Evolutionary conservation across 495 filamentous ascomycete species (phyloP).

Genomic region (Letharia lupina): DNA sequence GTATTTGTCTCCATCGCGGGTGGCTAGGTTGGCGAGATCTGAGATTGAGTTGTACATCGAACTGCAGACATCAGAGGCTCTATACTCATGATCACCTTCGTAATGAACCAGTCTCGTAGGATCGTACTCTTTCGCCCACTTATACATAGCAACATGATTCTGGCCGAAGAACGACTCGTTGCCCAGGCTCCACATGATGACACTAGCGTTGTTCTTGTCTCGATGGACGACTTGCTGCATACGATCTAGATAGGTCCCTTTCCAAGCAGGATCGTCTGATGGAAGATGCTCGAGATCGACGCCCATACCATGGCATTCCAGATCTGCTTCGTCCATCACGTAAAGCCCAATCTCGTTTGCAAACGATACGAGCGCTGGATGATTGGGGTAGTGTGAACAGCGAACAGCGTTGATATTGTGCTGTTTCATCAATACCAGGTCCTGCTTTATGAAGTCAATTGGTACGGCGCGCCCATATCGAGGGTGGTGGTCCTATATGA

Average conservation of each 20-base stretch:
- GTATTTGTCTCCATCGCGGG: constrained; percentile 36
- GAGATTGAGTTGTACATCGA: constrained; percentile 57
- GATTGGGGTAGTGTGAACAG: constrained; percentile 54
- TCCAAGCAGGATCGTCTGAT: constrained; percentile 56
- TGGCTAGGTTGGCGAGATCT: constrained; percentile 36
- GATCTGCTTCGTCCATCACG: constrained; percentile 64
- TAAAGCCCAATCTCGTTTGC: constrained; percentile 61
- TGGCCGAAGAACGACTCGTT: constrained; percentile 62
- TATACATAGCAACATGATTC: constrained; percentile 57
- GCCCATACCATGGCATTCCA: constrained; percentile 60
- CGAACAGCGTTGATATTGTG: constrained; percentile 60
- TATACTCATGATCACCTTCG: constrained; percentile 51
- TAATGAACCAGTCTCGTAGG: constrained; percentile 55
- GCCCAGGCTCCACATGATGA: constrained; percentile 64
- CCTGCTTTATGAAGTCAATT: constrained; percentile 44
- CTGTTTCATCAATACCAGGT: constrained; percentile 57
- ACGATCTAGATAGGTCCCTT: constrained; percentile 56
- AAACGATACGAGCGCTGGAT: constrained; percentile 50
- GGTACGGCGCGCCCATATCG: constrained; percentile 51
- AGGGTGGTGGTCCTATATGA: constrained; percentile 46
- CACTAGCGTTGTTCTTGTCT: constrained; percentile 56
- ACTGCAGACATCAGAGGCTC: constrained; percentile 55
- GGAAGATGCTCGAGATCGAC: constrained; percentile 38
- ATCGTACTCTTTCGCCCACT: constrained; percentile 49
- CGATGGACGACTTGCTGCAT: constrained; percentile 53